Percentiles rank a stretch among this genome's conserved stretches.
phyloP scores from a whole-genome alignment of 78 protist genomes.

The Isochrysis galbana region DNA sequence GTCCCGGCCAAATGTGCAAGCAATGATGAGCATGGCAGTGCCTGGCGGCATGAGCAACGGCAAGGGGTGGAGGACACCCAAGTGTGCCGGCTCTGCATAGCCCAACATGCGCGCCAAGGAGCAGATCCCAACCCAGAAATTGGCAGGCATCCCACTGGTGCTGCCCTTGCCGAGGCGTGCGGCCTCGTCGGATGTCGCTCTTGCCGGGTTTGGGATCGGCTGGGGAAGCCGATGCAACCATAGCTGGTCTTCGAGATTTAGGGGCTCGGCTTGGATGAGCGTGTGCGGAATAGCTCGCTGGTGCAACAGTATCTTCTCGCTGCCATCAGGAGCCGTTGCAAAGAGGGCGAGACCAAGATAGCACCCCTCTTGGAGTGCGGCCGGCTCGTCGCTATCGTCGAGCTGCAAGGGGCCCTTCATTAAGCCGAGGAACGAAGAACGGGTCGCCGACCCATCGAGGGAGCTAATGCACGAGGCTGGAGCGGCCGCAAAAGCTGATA shows the following conservation, averaged over 20 bases:
- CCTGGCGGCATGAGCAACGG: not conserved
- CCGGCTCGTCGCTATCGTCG: not conserved
- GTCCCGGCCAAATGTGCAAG: too few species aligned
- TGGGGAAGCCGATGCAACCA: not conserved
- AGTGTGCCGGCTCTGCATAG: too few species aligned
- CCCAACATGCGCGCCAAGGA: too few species aligned
- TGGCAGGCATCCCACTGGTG: not conserved
- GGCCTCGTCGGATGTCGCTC: not conserved
- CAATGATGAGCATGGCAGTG: not conserved
- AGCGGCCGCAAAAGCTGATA: too few species aligned
- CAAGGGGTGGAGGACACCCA: not conserved
- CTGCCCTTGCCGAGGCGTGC: not conserved
- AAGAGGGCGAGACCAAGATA: not conserved
- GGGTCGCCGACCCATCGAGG: too few species aligned
- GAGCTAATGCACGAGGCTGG: too few species aligned
- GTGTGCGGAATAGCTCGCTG: not conserved
- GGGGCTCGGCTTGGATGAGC: not conserved
- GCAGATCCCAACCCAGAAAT: not conserved
- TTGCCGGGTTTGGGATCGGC: not conserved
- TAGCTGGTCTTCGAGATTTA: not conserved
- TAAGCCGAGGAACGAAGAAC: not conserved
- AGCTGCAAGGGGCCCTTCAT: not conserved
- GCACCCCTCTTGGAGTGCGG: not conserved
- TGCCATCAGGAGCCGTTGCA: not conserved
- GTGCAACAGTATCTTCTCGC: not conserved